Percentiles rank a stretch among this genome's conserved stretches.
These are phyloP conservation scores for Metschnikowia corniflorae DNA, from an alignment of 805 yeast genomes.

Conservation along the genomic window DNA sequence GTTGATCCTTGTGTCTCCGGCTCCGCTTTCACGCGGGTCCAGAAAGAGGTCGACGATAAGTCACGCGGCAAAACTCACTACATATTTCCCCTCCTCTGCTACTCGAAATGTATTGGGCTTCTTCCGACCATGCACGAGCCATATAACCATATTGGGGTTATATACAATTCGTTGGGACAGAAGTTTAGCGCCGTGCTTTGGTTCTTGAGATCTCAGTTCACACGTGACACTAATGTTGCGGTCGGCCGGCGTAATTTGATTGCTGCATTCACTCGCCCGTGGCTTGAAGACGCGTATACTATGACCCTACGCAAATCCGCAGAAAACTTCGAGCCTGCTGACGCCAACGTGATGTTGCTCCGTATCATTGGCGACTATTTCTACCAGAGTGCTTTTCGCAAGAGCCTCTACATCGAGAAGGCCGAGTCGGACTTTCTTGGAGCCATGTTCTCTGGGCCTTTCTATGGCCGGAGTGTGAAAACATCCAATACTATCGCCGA, in stretches of 20 bases:
- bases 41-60: constrained; percentile 19
- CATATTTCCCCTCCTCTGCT: constrained; percentile 29
- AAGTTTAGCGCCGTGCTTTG: constrained; percentile 48
- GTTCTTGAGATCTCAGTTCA: constrained; percentile 52
- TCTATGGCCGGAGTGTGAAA: constrained; percentile 4
- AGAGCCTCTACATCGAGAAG: constrained; percentile 12
- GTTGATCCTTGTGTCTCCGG: constrained; percentile 15
- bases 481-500: constrained; percentile 10
- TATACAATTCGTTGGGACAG: constrained; percentile 39
- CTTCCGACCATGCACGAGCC: constrained; percentile 70
- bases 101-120: constrained; percentile 51
- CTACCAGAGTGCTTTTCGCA: constrained; percentile 32
- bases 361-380: constrained; percentile 43
- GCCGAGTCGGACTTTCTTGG: constrained; percentile 23
- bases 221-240: constrained; percentile 45
- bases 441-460: constrained; percentile 21
- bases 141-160: constrained; percentile 55
- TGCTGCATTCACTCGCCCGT: constrained; percentile 33
- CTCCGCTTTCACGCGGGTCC: constrained; percentile 12
- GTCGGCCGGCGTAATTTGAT: constrained; percentile 48
- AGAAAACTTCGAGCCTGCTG: constrained; percentile 6
- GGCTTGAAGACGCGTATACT: constrained; percentile 24
- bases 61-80: constrained; percentile 36
- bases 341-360: constrained; percentile 25
- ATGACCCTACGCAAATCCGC: constrained; percentile 9